phyloP scores from a whole-genome alignment of 306 rosid genomes.

The Canavalia gladiata region DNA sequence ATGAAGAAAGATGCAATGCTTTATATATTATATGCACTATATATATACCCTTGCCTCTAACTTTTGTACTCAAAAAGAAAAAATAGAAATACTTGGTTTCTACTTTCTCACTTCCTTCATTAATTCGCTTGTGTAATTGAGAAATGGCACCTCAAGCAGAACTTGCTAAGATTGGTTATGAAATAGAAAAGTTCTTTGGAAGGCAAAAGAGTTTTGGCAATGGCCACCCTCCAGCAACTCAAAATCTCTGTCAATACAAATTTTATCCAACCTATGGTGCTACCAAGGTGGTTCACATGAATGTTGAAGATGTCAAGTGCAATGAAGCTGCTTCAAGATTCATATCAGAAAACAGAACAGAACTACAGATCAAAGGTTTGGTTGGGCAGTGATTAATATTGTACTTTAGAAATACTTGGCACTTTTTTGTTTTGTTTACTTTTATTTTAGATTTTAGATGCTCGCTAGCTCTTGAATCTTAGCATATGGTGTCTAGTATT shows the following conservation, averaged over 20 bases:
- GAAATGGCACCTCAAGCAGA: constrained; percentile 60
- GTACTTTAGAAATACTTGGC: constrained; percentile 26
- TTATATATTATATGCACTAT: not conserved
- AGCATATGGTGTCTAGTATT: constrained; percentile 5
- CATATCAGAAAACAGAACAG: constrained; percentile 43
- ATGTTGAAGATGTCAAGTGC: constrained; percentile 54
- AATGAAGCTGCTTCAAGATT: constrained; percentile 59
- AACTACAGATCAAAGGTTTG: constrained; percentile 48
- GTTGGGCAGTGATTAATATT: constrained; percentile 48
- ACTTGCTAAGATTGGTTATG: constrained; percentile 49
- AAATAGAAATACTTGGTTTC: not conserved
- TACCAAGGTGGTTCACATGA: constrained; percentile 50
- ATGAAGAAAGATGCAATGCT: constrained; percentile 9
- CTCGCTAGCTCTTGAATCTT: constrained; percentile 34
- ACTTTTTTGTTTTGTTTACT: not conserved
- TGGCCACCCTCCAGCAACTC: constrained; percentile 23
- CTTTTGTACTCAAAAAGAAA: constrained; percentile 12
- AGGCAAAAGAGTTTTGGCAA: constrained; percentile 48
- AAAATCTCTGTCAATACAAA: constrained; percentile 57
- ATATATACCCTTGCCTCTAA: constrained; percentile 33
- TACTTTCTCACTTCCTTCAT: not conserved
- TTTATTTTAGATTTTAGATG: not conserved
- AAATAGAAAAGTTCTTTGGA: constrained; percentile 54
- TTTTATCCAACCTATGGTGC: constrained; percentile 52
- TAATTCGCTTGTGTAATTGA: constrained; percentile 11